Percentiles rank a stretch among this genome's conserved stretches.
Conservation (phyloP, 805 yeast species). For the Yarrowia divulgata region DNA sequence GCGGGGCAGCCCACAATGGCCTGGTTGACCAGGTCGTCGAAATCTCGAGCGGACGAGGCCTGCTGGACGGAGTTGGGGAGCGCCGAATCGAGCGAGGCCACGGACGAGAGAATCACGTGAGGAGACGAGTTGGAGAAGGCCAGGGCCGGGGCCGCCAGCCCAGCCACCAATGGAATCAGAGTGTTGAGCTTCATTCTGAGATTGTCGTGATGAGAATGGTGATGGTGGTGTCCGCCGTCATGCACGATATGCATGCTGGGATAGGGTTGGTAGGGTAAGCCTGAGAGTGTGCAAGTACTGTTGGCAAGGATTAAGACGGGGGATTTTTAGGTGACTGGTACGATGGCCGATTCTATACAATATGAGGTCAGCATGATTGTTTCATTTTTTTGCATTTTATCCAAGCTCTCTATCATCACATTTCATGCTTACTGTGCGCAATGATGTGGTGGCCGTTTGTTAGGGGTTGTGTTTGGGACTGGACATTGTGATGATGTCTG, state of each 20-base stretch:
- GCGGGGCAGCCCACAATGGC: conserved; percentile 54
- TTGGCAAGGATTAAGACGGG: background rate
- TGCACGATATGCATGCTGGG: conserved; percentile 27
- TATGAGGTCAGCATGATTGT: no score
- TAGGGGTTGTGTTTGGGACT: background rate
- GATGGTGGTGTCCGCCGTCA: conserved; percentile 11
- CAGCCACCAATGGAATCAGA: conserved; percentile 28
- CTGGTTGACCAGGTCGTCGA: conserved; percentile 36
- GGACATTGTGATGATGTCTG: no score
- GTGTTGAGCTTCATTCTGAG: conserved; percentile 24
- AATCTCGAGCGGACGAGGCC: conserved; percentile 32
- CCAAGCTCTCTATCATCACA: no score
- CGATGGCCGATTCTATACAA: no score
- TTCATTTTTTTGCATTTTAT: no score
- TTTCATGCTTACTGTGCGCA: no score
- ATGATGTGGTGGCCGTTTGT: background rate
- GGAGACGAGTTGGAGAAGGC: conserved; percentile 37
- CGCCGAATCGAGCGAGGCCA: conserved; percentile 11
- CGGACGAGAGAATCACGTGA: conserved; percentile 34
- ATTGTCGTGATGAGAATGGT: conserved; percentile 8
- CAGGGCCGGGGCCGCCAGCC: conserved; percentile 31
- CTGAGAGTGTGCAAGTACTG: background rate
- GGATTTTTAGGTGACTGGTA: no score
- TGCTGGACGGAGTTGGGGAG: conserved; percentile 3
- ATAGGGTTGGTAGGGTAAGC: conserved; percentile 32